phyloP scores from a whole-genome alignment of 768 basidiomycete species.

The Dentipellis sp. region DNA sequence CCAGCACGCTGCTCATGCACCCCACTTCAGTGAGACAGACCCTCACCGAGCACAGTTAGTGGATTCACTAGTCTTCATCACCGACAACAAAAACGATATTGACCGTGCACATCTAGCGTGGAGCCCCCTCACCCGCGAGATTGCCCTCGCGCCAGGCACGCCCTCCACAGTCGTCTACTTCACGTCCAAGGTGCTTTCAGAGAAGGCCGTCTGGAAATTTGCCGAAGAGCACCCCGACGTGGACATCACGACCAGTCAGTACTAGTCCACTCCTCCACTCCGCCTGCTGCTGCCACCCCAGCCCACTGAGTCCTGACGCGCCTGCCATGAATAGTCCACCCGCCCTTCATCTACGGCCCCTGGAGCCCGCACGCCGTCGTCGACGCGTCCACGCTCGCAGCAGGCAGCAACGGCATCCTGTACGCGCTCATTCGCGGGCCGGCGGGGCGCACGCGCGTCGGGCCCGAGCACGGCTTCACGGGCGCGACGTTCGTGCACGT shows the following conservation, averaged over 20 bases:
- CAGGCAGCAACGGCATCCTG: not conserved
- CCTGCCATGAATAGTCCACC: too few relatives aligned
- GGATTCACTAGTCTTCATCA: too few relatives aligned
- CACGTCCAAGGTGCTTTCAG: not conserved
- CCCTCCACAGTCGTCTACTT: not conserved
- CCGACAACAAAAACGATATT: too few relatives aligned
- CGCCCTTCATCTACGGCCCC: not conserved
- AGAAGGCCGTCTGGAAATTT: not conserved
- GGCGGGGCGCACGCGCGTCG: not conserved
- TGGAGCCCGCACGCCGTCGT: not conserved
- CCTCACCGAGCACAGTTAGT: not conserved
- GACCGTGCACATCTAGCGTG: not conserved
- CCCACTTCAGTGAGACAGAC: not conserved
- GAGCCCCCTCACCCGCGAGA: not conserved
- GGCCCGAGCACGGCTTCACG: not conserved
- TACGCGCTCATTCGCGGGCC: not conserved
- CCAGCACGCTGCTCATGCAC: not conserved
- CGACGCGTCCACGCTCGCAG: not conserved
- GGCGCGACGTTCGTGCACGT: not conserved
- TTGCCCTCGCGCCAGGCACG: not conserved
- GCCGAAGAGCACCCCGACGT: not conserved
- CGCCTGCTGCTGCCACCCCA: not conserved
- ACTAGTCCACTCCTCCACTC: not conserved
- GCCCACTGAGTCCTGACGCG: too few relatives aligned
- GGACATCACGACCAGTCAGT: conserved; percentile 2